Evolutionary conservation across 2,329 filamentous ascomycete species (phyloP), one percentile per base, ranked within the genome.

Genomic region (Claviceps arundinis): DNA sequence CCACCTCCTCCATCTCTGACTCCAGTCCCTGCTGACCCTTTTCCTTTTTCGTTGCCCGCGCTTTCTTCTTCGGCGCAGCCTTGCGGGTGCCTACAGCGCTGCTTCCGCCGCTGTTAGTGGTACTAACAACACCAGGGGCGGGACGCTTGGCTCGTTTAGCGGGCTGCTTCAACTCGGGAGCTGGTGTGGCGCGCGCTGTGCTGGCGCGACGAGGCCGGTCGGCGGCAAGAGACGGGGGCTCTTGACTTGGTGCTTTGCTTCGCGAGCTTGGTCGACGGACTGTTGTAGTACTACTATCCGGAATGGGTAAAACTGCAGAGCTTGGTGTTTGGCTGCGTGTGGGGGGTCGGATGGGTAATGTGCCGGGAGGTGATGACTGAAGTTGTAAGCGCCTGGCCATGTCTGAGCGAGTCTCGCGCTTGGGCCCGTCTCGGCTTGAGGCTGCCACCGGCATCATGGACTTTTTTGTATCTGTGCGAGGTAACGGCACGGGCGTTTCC

Each of bases 1-100:
- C 81, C 50, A 83, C 74, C 61, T 84, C 82, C 51, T 79, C 78
- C 54, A 72, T 69, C 52, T 73, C 73, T 57, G 65, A 65, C 56
- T 69, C 69, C 48, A 65, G 64, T 52, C 63, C 62, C 60, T 66
- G 30, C 9, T 34, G 60, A 50, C 70, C 68, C 68, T 73, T 71
- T 41, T 72, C 71, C 62, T 73, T 74, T 61, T 71, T 75, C 53
- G 70, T 70, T 26, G 68, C 66, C 45, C 73, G 71, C 50, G 71
- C 73, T 66, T 82, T 87, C 71, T 82, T 87, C 59, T 73, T 77
- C 3, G 83, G 82, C 51, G 83, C 81, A 24, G 80, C 80, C 65
- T 85, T 85, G 47, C 86, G 77, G 68, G 81, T 84, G 54, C 84
- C 84, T 53, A 88, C 81, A 55, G 84, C 86, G 60, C 77, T 81